Conservation (phyloP, 2,329 filamentous ascomycete genomes). For the Phialocephala sp. region DNA sequence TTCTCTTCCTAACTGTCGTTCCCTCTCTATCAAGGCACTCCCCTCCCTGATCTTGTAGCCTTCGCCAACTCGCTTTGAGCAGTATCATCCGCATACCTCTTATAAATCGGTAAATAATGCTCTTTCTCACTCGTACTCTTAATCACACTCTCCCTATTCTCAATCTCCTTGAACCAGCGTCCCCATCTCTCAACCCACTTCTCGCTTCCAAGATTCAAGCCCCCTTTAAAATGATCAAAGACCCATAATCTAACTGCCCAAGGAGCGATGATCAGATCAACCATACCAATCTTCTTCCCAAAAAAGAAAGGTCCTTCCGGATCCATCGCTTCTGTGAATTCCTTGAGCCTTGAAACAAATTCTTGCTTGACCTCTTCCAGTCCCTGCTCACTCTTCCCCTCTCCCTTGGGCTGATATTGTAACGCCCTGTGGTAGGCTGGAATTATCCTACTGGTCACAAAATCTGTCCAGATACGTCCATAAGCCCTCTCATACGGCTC, state of each 20-base stretch:
- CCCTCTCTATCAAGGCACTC: constrained; percentile 57
- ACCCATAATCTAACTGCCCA: constrained; percentile 76
- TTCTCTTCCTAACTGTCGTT: neutral
- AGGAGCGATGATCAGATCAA: constrained; percentile 74
- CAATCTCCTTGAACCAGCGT: constrained; percentile 65
- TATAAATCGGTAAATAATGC: constrained; percentile 72
- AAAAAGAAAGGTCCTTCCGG: constrained; percentile 69
- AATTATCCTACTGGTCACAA: constrained; percentile 69
- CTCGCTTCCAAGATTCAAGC: constrained; percentile 53
- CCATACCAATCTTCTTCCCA: constrained; percentile 65
- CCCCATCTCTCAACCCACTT: constrained; percentile 68
- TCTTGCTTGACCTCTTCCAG: constrained; percentile 61
- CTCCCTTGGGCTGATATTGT: constrained; percentile 54
- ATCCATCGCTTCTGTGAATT: constrained; percentile 68
- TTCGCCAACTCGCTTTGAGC: constrained; percentile 66
- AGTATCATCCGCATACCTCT: constrained; percentile 68
- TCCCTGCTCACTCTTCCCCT: constrained; percentile 49
- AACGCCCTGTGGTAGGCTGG: constrained; percentile 70
- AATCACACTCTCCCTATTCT: constrained; percentile 64
- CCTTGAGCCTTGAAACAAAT: constrained; percentile 63
- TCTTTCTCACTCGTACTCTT: constrained; percentile 72
- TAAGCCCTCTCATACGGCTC: constrained; percentile 69
- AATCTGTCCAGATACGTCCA: constrained; percentile 76
- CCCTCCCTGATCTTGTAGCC: constrained; percentile 66
- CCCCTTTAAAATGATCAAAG: constrained; percentile 76